Conservation (phyloP, 2,329 filamentous ascomycete genomes). For the Trichoderma asperellum region DNA sequence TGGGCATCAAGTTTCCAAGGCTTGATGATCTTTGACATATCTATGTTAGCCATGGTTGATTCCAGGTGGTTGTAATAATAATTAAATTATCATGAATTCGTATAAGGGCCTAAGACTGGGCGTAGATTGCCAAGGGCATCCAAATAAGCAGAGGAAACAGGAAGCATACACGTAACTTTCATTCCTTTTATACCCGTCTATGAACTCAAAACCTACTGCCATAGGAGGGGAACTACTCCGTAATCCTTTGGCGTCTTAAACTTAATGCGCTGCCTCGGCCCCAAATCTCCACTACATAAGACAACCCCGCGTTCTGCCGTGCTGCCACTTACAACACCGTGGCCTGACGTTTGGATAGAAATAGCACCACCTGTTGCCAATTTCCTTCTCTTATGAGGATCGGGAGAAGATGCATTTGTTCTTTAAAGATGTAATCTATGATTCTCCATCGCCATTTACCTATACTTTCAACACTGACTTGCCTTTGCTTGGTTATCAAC, state of each 20-base stretch:
- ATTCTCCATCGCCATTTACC: too few species aligned
- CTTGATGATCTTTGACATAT: slow-evolving; percentile 30
- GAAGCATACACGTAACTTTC: not conserved
- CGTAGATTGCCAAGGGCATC: not conserved
- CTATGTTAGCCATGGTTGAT: not conserved
- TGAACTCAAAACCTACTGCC: not conserved
- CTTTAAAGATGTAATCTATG: not conserved
- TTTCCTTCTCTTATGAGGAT: not conserved
- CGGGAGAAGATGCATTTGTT: not conserved
- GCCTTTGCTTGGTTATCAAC: not conserved
- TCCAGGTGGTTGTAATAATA: not conserved
- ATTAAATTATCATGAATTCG: not conserved
- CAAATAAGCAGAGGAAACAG: not conserved
- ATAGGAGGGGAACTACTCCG: not conserved
- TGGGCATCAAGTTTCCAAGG: slow-evolving; percentile 32
- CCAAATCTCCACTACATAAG: not conserved
- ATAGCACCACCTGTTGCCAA: not conserved
- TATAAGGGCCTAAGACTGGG: not conserved
- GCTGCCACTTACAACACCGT: not conserved
- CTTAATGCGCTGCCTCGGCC: not conserved
- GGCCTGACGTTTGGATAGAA: not conserved
- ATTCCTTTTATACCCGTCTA: not conserved
- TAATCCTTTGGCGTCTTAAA: not conserved
- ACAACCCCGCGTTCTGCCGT: not conserved
- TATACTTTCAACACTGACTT: too few species aligned